Base-by-base conservation (phyloP, 2,329 filamentous ascomycete species). In the Fusarium proliferatum region DNA sequence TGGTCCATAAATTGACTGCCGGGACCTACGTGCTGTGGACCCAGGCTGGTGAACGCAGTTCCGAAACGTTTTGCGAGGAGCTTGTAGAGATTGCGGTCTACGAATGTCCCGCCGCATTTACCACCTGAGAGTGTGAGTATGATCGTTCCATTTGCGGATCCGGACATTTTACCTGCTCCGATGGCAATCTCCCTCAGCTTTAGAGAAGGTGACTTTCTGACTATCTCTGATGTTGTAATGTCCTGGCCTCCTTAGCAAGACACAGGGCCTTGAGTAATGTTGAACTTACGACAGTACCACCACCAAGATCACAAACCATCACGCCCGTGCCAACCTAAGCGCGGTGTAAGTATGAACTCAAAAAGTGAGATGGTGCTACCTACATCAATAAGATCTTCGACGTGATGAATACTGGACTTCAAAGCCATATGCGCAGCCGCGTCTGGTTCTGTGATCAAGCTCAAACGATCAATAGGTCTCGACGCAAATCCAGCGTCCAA, bases 191-290 rank as follows among this genome's bases (percentile, higher is more conserved):
- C 52, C 2, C 52, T 55, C 15, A 55, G 26, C 5, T 30, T 55
- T 2, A 55, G 36, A 13, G 52, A 41, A 1, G 52, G 52, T 1
- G 52, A n/a, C 19, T 55, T 55, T 19, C 52, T 55, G 36, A 41
- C 19, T 16, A 55, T 28, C 3, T 55, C 52, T 6, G 52, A 55
- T 10, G 52, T 55, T 0, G 36, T 55, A 1, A 55, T 55, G 19
- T 55, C 52, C 52, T 55, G 2, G 9, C 2, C 1, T 55, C 6
- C 0, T 55, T 3, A 55, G 34, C 21, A 12, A 19, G 36, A 38
- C 30, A 11, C 0, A 13, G 2, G 13, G 5, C 15, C 19, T 5
- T 2, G 10, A 9, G 19, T n/a, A 5, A 2, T 7, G 9, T 6
- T 28, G 23, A 3, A 39, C 52, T 23, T 41, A 55, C 52, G 21